A percentile compares a stretch with the other conserved stretches of the same genome.
phyloP scores from a whole-genome alignment of 2,329 filamentous ascomycete genomes.

The Parastagonospora nodorum region DNA sequence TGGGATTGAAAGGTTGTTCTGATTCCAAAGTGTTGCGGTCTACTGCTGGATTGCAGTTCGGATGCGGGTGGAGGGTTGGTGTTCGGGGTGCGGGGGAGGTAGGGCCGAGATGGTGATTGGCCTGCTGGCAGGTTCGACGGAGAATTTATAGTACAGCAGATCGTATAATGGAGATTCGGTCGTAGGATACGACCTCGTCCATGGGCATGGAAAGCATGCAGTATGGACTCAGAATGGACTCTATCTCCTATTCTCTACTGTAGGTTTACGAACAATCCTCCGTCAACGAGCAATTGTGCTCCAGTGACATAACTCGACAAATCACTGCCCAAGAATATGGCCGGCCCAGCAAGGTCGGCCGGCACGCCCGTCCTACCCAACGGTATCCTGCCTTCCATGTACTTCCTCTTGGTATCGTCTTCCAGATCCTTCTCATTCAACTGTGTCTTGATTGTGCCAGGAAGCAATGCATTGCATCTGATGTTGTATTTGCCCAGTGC shows the following conservation, averaged over 20 bases:
- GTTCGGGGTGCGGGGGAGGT: neutral
- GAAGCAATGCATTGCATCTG: slow-evolving; percentile 81
- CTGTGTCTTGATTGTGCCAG: slow-evolving; percentile 82
- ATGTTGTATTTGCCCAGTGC: slow-evolving; percentile 77
- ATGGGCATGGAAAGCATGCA: too few species aligned
- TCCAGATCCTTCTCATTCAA: slow-evolving; percentile 81
- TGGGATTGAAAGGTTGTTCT: neutral
- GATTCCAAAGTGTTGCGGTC: neutral
- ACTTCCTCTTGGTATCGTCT: slow-evolving; percentile 71
- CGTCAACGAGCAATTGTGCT: slow-evolving; percentile 83
- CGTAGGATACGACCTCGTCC: too few species aligned
- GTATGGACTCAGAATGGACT: too few species aligned
- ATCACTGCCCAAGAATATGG: slow-evolving; percentile 79
- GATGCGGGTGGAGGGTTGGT: neutral
- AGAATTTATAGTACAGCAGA: neutral
- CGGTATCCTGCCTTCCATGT: slow-evolving; percentile 83
- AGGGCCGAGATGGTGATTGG: neutral
- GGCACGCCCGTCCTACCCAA: slow-evolving; percentile 58
- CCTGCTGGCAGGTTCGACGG: too few species aligned
- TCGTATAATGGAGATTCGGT: too few species aligned
- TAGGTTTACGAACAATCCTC: slow-evolving; percentile 86
- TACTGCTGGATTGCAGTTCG: neutral
- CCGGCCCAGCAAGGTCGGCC: slow-evolving; percentile 78
- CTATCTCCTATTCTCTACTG: slow-evolving; percentile 18
- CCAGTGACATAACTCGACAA: slow-evolving; percentile 69